Evolutionary conservation across 2,329 filamentous ascomycete genomes (phyloP), one percentile per base, ranked within the genome.

Genomic region (Aspergillus fructus): DNA sequence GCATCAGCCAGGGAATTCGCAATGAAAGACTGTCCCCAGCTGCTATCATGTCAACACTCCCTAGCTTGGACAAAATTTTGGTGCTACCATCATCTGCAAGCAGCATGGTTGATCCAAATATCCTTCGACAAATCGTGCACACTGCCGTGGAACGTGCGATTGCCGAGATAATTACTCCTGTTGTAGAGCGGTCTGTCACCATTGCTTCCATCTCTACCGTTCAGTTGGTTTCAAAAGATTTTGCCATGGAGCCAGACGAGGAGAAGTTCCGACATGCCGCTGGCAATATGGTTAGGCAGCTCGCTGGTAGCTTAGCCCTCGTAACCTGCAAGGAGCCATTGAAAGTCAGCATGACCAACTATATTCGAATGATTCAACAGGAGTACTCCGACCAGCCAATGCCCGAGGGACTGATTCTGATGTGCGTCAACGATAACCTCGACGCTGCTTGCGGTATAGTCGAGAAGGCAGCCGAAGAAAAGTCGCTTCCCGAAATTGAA

Each of bases 271-370:
- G 92, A 52, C 89, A 87, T 50, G 90, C 93, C 33, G 93, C 94
- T 3, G 87, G 96, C 64, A 96, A 89, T 62, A 96, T 97, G 86
- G 94, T 96, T 46, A 94, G 96, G 75, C 89, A 93, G 50, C 90
- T 96, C 24, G 93, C 94, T 23, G 94, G 94, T 40, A 96, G 92
- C 68, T 82, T 99, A 55, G 94, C 94, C 13, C 83, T 97, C 33
- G 94, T 99, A n/a, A 99, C 94, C 3, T 97, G 93, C 71, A 99
- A 97, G 75, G 94, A 99, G 73, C 94, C 94, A 15, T 81, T 99
- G 15, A 87, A 94, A 59, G 94, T 96, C 74, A 97, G 96, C 76
- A 96, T 99, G 75, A 96, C 90, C 53, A 99, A 97, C 76, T 96
- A 97, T 71, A 92, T 99, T 73, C 89, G 94, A n/a, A 83, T 96